Conservation (phyloP, 306 rosid genomes). For the Geum urbanum region DNA sequence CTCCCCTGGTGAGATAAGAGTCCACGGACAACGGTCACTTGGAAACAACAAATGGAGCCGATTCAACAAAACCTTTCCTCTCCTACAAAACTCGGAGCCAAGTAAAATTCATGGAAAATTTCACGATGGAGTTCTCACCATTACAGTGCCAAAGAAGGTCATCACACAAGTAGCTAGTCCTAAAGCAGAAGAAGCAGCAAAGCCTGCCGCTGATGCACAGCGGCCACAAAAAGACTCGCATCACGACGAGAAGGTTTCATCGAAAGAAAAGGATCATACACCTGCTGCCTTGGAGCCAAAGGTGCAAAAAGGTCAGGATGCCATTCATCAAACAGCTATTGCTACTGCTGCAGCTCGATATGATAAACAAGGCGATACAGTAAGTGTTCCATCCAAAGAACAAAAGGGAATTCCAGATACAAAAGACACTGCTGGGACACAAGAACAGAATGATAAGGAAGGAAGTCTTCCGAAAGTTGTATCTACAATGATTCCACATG, state of each 20-base stretch:
- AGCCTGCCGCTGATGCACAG: background rate
- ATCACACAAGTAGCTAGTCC: slow-evolving; percentile 15
- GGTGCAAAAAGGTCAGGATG: slow-evolving; percentile 13
- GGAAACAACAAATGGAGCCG: slow-evolving; percentile 31
- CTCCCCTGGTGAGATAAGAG: slow-evolving; percentile 17
- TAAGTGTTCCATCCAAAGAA: background rate
- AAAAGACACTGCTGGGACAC: slow-evolving; percentile 9
- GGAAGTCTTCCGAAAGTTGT: background rate
- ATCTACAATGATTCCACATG: background rate
- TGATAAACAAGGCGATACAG: background rate
- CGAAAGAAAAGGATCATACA: slow-evolving; percentile 14
- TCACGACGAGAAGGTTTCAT: slow-evolving; percentile 14
- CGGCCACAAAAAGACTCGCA: background rate
- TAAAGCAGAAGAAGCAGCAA: slow-evolving; percentile 20
- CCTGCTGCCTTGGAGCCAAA: slow-evolving; percentile 4
- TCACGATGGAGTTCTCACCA: slow-evolving; percentile 31
- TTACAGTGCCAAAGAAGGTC: slow-evolving; percentile 49
- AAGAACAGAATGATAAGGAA: background rate
- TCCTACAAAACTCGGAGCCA: slow-evolving; percentile 33
- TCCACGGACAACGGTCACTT: slow-evolving; percentile 49
- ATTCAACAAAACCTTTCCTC: slow-evolving; percentile 31
- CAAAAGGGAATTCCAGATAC: background rate
- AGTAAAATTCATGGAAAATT: slow-evolving; percentile 35
- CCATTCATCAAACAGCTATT: background rate
- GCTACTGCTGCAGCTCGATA: background rate